Base-by-base conservation (phyloP, 2,329 filamentous ascomycete species). In the Trichoderma oligosporum region DNA sequence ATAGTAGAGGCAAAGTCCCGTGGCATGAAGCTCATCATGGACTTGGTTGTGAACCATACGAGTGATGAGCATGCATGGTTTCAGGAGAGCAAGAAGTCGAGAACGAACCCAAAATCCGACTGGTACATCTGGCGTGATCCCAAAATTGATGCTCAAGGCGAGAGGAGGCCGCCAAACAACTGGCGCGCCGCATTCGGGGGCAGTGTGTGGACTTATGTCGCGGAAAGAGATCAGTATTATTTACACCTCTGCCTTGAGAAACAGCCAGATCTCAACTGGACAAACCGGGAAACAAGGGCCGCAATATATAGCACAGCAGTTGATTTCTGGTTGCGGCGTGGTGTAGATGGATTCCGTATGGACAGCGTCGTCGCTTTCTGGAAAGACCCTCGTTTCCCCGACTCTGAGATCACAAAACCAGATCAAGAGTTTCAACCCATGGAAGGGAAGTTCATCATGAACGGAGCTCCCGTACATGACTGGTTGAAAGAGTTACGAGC, bases 211-310 rank as follows among this genome's bases (percentile, higher is more conserved):
- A 63, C 65, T 12, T 76, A 70, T 49, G 71, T 73, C 49, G 70
- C 73, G 61, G 47, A 61, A 6, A 70, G 71, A 0, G 57, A 65
- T 1, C 68, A 74, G 53, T 74, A 73, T 59, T 76, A 86, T 62
- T 78, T 87, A 0, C 78, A 81, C 57, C 75, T 88, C 4, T 89
- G 86, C 65, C 77, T 79, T 4, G 76, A 76, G 0, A 78, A 83
- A 56, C 85, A 88, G 64, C 85, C 86, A 0, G 86, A 88, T 63
- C 74, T 89, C 16, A 88, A 88, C 68, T 88, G 85, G 84, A 82
- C 86, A 62, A 82, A 83, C 57, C 72, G 74, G 0, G 77, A 78
- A 1, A 80, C 84, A 2, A 76, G 83, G 20, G 69, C 79, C 48
- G 84, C 82, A 0, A 80, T 86, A 1, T 82, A 86, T 65, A 73